Evolutionary conservation across 2,329 filamentous ascomycete species (phyloP), one percentile per base, ranked within the genome.

Genomic region (Aspergillus piperis): DNA sequence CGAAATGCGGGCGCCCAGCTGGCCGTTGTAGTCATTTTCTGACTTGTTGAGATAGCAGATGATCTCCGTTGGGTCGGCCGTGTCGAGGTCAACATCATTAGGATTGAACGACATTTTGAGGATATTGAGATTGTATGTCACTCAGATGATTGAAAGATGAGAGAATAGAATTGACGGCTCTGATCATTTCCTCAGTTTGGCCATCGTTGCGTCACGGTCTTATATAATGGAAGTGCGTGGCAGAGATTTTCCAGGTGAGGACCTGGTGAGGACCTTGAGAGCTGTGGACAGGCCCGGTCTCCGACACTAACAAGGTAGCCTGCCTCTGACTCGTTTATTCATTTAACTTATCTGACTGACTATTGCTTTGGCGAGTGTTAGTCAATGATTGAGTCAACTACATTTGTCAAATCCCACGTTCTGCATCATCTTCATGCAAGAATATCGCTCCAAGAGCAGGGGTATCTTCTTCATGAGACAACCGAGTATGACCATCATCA

Each of bases 11-110:
- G 61, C 61, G 7, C 61, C 61, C 15, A 63, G 25, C 7, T 56
- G 58, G 5, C 61, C 61, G 25, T 63, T 56, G 48, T 63, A 63
- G 2, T 63, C 61, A 25, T 61, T 60, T 6, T 58, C 51, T 3
- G 54, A 54, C 2, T 54, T 36, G 30, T 60, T 60, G 25, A 60
- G 10, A 25, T 60, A 62, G 21, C 61, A 62, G 44, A 57, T 48
- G 21, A 62, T 44, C 6, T 62, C 54, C 3, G 53, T n/a, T 2
- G 57, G 48, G 32, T 62, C 60, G 15, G 42, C 60, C 5, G 53
- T 39, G 23, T 62, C 57, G 41, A 62, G 39, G n/a, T 62, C 53
- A 8, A 62, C 60, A 15, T 59, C 25, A 39, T 50, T 41, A 11
- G 60, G 60, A 17, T 62, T 42, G 49, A 62, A 62, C 15, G 60